Evolutionary conservation across 495 filamentous ascomycete genomes (phyloP).

Genomic region (Hypomontagnella monticulosa): DNA sequence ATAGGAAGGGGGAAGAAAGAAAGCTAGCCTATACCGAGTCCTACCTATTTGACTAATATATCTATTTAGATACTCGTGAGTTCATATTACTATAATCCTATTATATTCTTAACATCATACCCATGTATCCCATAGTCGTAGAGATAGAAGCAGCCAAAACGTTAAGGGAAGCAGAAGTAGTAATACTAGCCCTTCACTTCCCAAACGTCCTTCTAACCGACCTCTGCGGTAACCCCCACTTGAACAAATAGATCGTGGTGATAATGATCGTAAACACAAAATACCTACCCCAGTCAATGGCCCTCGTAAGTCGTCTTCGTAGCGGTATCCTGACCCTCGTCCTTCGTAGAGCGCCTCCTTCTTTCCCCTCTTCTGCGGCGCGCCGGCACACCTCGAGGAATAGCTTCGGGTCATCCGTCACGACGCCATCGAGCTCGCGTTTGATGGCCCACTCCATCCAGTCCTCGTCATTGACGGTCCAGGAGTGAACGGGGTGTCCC

Average conservation of each 20-base stretch:
- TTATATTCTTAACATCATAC: no score
- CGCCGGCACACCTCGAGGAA: slow-evolving; percentile 56
- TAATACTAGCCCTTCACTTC: background rate
- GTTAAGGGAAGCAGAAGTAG: no score
- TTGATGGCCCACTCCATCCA: slow-evolving; percentile 77
- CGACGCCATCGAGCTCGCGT: slow-evolving; percentile 50
- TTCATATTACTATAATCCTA: no score
- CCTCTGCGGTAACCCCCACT: slow-evolving; percentile 14
- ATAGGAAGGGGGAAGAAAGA: no score
- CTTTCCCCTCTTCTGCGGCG: slow-evolving; percentile 1
- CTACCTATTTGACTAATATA: no score
- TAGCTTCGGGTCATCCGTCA: slow-evolving; percentile 64
- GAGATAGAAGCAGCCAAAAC: no score
- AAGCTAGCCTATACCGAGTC: no score
- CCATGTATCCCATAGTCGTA: no score
- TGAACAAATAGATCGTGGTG: slow-evolving; percentile 12
- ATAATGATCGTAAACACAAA: background rate
- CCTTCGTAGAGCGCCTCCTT: background rate
- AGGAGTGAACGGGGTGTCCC: slow-evolving; percentile 71
- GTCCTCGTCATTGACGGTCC: slow-evolving; percentile 83
- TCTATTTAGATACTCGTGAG: no score
- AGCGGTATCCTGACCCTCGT: background rate
- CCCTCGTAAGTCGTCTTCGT: background rate
- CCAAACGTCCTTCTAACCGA: slow-evolving; percentile 22
- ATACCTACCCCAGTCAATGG: slow-evolving; percentile 12